Evolutionary conservation across 1,284 basidiomycete species (phyloP).

Genomic region (Pseudozyma hubeiensis): DNA sequence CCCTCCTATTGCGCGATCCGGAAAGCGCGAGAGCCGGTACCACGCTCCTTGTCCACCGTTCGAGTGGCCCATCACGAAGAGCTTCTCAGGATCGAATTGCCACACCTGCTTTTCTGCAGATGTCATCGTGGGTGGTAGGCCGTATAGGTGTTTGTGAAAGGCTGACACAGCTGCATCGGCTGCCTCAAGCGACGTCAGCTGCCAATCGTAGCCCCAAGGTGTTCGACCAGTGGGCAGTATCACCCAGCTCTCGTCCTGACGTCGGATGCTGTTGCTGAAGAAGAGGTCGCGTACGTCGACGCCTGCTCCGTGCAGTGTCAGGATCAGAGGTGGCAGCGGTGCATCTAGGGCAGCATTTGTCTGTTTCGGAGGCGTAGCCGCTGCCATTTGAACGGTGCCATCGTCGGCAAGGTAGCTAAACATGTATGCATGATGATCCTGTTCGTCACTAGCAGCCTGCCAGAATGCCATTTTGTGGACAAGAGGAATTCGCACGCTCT

Average conservation of each 20-base stretch:
- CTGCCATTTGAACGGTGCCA: conserved; percentile 14
- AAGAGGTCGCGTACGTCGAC: conserved; percentile 72
- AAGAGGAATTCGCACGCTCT: conserved; percentile 10
- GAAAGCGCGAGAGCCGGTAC: conserved; percentile 80
- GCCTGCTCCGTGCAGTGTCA: conserved; percentile 85
- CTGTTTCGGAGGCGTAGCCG: conserved; percentile 48
- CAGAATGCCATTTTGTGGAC: conserved; percentile 27
- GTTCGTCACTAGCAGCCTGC: conserved; percentile 14
- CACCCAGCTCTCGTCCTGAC: conserved; percentile 76
- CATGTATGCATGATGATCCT: conserved; percentile 25
- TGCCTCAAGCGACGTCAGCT: conserved; percentile 78
- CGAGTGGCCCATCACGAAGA: conserved; percentile 84
- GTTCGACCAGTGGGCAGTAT: conserved; percentile 76
- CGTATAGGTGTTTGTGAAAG: conserved; percentile 63
- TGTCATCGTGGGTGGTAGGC: conserved; percentile 21
- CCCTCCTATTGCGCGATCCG: conserved; percentile 77
- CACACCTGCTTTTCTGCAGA: conserved; percentile 14
- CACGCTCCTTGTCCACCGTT: conserved; percentile 92
- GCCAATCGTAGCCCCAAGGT: conserved; percentile 83
- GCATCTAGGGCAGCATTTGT: not conserved
- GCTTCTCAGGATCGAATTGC: conserved; percentile 63
- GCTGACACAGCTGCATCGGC: conserved; percentile 75
- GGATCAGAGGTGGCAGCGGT: conserved; percentile 71
- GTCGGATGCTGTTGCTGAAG: conserved; percentile 73
- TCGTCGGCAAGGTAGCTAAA: conserved; percentile 33